phyloP scores from a whole-genome alignment of 345 rosid genomes.

The Ceriops tagal region DNA sequence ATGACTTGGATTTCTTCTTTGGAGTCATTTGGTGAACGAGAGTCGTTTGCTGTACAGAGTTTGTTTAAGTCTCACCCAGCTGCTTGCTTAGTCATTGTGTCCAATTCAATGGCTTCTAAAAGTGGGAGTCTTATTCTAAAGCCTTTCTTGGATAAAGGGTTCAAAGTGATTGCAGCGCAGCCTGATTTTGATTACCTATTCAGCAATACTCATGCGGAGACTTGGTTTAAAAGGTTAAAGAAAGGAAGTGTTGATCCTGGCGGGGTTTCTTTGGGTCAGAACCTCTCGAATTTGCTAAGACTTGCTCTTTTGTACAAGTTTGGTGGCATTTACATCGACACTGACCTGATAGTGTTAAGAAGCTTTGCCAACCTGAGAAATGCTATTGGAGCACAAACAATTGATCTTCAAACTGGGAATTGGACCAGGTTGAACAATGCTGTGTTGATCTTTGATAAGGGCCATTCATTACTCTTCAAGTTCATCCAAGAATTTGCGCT shows the following conservation, averaged over 20 bases:
- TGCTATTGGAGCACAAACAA: constrained; percentile 71
- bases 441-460: constrained; percentile 69
- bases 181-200: constrained; percentile 69
- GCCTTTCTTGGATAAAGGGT: constrained; percentile 52
- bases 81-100: constrained; percentile 68
- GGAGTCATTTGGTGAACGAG: constrained; percentile 60
- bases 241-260: constrained; percentile 69
- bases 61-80: constrained; percentile 58
- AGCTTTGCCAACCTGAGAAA: constrained; percentile 50
- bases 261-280: constrained; percentile 76
- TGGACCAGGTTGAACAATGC: constrained; percentile 93
- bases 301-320: constrained; percentile 70
- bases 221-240: constrained; percentile 54
- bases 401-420: constrained; percentile 47
- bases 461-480: constrained; percentile 62
- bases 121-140: constrained; percentile 44
- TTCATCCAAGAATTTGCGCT: constrained; percentile 79
- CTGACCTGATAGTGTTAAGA: constrained; percentile 62
- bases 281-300: constrained; percentile 75
- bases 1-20: constrained; percentile 90
- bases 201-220: constrained; percentile 57
- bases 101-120: constrained; percentile 61
- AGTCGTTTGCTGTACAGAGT: constrained; percentile 54
- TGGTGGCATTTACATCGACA: constrained; percentile 80
- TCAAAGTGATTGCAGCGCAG: constrained; percentile 39